phyloP scores from a whole-genome alignment of 495 filamentous ascomycete species.

The Bombardia bombarda region DNA sequence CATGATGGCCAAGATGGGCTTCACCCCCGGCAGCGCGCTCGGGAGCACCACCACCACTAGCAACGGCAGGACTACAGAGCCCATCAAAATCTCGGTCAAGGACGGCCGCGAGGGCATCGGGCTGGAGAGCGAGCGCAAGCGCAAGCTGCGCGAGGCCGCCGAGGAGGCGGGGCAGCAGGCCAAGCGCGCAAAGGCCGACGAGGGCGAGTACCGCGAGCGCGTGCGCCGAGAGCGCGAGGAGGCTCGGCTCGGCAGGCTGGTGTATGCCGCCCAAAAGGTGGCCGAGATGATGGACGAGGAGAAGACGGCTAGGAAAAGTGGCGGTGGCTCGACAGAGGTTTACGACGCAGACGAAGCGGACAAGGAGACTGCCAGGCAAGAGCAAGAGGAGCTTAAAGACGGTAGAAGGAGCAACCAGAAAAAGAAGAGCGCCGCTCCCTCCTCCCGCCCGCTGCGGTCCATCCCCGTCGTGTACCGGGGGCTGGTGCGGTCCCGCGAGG shows the following conservation, averaged over 20 bases:
- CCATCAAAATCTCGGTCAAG: conserved; percentile 62
- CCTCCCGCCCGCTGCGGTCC: conserved; percentile 39
- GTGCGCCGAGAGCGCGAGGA: conserved; percentile 65
- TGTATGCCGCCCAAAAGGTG: conserved; percentile 73
- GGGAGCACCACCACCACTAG: background rate
- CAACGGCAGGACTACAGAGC: conserved; percentile 41
- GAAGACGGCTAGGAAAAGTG: conserved; percentile 3
- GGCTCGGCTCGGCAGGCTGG: conserved; percentile 55
- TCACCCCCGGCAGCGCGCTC: conserved; percentile 53
- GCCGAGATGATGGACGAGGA: conserved; percentile 63
- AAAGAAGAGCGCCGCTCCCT: conserved; percentile 38
- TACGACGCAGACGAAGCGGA: background rate
- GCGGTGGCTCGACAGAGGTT: too few relatives aligned
- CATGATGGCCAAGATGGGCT: conserved; percentile 98
- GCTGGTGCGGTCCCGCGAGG: conserved; percentile 57
- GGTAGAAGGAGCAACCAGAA: conserved; percentile 10
- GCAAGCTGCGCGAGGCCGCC: conserved; percentile 63
- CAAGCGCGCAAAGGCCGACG: conserved; percentile 60
- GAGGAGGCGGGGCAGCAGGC: conserved; percentile 39
- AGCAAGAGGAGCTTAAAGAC: conserved; percentile 7
- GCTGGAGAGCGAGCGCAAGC: conserved; percentile 70
- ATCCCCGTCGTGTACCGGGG: conserved; percentile 78
- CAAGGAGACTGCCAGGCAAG: conserved; percentile 2
- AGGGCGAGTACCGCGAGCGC: conserved; percentile 70
- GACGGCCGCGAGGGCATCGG: conserved; percentile 84